Conservation (phyloP, 345 rosid species). For the Cardamine occulta region DNA sequence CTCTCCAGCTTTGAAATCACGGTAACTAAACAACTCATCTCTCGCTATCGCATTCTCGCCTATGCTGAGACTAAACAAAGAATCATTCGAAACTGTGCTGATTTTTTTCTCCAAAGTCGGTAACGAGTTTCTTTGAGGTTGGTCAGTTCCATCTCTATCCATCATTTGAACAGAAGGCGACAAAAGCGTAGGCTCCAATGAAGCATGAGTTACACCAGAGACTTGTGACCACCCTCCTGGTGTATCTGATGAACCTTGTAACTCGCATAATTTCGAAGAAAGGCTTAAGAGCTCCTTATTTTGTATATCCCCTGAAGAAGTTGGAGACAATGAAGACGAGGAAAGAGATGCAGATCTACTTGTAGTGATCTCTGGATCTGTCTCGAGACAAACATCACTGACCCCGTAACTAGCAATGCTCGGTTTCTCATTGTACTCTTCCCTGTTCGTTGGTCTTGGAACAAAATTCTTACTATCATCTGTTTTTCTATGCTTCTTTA, state of each 20-base stretch:
- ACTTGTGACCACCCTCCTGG: constrained; percentile 41
- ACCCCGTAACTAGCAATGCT: constrained; percentile 41
- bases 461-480: constrained; percentile 28
- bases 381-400: constrained; percentile 26
- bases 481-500: constrained; percentile 37
- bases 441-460: constrained; percentile 24
- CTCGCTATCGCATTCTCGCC: constrained; percentile 37
- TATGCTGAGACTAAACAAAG: constrained; percentile 52
- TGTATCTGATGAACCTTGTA: constrained; percentile 41
- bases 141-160: constrained; percentile 56
- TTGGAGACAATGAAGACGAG: constrained; percentile 30
- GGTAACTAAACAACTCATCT: constrained; percentile 46
- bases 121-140: constrained; percentile 21
- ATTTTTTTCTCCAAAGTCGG: constrained; percentile 36
- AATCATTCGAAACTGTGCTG: constrained; percentile 48
- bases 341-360: constrained; percentile 26
- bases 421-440: constrained; percentile 34
- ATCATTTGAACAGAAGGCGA: constrained; percentile 65
- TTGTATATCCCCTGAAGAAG: constrained; percentile 32
- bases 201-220: constrained; percentile 50
- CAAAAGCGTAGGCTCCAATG: constrained; percentile 18
- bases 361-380: constrained; percentile 34
- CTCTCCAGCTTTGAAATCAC: constrained; percentile 43
- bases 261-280: constrained; percentile 37
- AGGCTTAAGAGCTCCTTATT: constrained; percentile 28